Conservation (phyloP, 169 alveolate species). For the Plasmodium gonderi region DNA sequence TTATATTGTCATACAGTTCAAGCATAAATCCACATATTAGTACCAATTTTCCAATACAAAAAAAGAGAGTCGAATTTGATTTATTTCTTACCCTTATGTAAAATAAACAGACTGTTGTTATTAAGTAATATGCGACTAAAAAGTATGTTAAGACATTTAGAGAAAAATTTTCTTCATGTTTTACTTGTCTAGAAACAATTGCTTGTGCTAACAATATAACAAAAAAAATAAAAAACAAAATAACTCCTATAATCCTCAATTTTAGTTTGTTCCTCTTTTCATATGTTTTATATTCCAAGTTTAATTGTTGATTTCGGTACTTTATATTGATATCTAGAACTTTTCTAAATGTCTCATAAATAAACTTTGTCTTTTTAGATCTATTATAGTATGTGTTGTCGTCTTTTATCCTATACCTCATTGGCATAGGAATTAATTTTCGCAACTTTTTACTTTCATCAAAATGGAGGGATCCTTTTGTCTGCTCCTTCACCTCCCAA, state of each 20-base stretch:
- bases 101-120: conserved; percentile 5
- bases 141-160: background rate
- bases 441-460: background rate
- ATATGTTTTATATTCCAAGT: conserved; percentile 72
- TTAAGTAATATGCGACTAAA: background rate
- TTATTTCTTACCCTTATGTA: conserved; percentile 2
- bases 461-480: background rate
- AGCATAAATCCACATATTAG: conserved; percentile 20
- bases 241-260: conserved; percentile 30
- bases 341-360: conserved; percentile 21
- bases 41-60: conserved; percentile 14
- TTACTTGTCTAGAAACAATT: background rate
- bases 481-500: background rate
- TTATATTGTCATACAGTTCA: conserved; percentile 58
- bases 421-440: conserved; percentile 58
- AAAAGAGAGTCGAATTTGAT: conserved; percentile 32
- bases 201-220: conserved; percentile 10
- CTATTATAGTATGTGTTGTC: conserved; percentile 16
- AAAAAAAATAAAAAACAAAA: conserved; percentile 22
- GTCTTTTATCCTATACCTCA: conserved; percentile 23
- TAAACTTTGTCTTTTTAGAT: conserved; percentile 11
- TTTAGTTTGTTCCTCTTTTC: conserved; percentile 62
- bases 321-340: conserved; percentile 32
- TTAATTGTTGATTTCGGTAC: conserved; percentile 72
- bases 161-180: background rate